Evolutionary conservation across 2,329 filamentous ascomycete species (phyloP).

Genomic region (Fonsecaea nubica): DNA sequence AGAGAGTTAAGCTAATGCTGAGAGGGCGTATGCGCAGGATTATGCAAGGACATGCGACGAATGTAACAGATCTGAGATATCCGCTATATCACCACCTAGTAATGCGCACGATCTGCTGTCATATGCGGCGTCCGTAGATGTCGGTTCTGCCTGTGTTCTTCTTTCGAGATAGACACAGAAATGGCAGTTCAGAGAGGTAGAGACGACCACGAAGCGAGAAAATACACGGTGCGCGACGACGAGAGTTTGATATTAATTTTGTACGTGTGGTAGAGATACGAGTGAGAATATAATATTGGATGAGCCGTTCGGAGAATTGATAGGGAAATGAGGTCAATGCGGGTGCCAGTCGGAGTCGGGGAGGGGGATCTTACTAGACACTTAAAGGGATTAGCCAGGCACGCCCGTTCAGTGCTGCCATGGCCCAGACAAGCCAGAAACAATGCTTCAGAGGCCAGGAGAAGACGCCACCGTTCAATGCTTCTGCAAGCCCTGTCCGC

Average conservation of each 20-base stretch:
- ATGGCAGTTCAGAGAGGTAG: background rate
- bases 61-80: background rate
- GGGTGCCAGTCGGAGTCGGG: background rate
- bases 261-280: background rate
- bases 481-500: background rate
- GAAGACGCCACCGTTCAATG: background rate
- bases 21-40: background rate
- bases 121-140: background rate
- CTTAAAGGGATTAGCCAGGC: conserved; percentile 13
- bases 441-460: background rate
- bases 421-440: background rate
- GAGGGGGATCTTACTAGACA: background rate
- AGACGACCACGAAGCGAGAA: background rate
- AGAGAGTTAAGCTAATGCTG: background rate
- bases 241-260: background rate
- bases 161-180: background rate
- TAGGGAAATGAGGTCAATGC: conserved; percentile 23
- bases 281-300: background rate
- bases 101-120: background rate
- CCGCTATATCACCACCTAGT: background rate
- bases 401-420: background rate
- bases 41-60: background rate
- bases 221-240: background rate
- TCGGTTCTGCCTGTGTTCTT: background rate
- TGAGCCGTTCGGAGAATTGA: conserved; percentile 22